Conservation (phyloP, 495 filamentous ascomycete species). For the Symbiotaphrina buchneri region DNA sequence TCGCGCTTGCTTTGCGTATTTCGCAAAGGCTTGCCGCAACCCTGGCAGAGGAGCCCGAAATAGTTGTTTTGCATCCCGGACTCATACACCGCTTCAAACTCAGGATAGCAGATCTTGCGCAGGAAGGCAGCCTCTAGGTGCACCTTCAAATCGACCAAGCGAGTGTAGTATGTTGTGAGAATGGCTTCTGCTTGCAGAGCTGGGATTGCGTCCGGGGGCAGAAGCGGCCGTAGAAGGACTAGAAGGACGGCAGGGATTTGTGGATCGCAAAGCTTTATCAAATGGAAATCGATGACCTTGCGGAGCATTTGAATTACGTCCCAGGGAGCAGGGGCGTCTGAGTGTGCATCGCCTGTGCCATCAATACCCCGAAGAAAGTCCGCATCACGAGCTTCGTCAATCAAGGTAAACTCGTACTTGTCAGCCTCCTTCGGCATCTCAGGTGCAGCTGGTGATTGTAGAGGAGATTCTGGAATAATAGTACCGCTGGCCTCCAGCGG, state of each 20-base stretch:
- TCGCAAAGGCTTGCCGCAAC: slow-evolving; percentile 27
- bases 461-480: slow-evolving; percentile 17
- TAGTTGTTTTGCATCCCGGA: slow-evolving; percentile 24
- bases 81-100: slow-evolving; percentile 36
- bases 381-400: not conserved
- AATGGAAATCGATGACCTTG: too few relatives aligned
- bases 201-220: too few relatives aligned
- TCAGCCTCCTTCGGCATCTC: too few relatives aligned
- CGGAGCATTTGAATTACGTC: too few relatives aligned
- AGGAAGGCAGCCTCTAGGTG: slow-evolving; percentile 45
- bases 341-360: too few relatives aligned
- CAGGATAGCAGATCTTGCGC: slow-evolving; percentile 35
- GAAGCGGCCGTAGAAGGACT: too few relatives aligned
- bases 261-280: too few relatives aligned
- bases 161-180: slow-evolving; percentile 39
- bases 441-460: slow-evolving; percentile 21
- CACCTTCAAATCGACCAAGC: slow-evolving; percentile 37
- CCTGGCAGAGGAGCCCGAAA: slow-evolving; percentile 22
- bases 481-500: slow-evolving; percentile 14
- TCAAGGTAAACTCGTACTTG: slow-evolving; percentile 9
- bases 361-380: too few relatives aligned
- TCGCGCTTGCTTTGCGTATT: slow-evolving; percentile 11
- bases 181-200: slow-evolving; percentile 26
- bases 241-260: too few relatives aligned
- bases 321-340: too few relatives aligned